phyloP scores from a whole-genome alignment of 306 rosid genomes.

The Hippophae rhamnoides region DNA sequence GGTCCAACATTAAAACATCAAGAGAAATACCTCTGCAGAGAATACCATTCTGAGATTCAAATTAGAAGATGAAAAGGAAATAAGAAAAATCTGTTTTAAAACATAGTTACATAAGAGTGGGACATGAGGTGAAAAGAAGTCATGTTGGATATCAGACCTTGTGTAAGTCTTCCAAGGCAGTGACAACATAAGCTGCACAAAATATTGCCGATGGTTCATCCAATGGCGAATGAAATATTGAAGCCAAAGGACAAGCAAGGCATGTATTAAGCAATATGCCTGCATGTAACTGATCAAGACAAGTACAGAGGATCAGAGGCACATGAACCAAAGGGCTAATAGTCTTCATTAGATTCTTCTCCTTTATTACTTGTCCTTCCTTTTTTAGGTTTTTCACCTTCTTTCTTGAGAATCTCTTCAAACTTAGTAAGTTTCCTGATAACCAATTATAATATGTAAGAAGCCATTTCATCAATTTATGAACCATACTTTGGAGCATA shows the following conservation, averaged over 20 bases:
- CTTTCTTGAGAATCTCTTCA: conserved; percentile 75
- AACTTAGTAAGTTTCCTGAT: conserved; percentile 57
- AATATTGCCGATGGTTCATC: conserved; percentile 59
- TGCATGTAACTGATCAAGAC: conserved; percentile 56
- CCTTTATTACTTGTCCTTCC: conserved; percentile 74
- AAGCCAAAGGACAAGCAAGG: conserved; percentile 82
- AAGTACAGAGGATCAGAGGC: conserved; percentile 14
- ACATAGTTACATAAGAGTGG: conserved; percentile 9
- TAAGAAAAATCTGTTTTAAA: background rate
- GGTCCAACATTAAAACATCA: conserved; percentile 77
- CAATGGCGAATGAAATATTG: conserved; percentile 61
- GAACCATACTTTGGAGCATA: conserved; percentile 8
- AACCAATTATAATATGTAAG: conserved; percentile 22
- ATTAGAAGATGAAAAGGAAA: conserved; percentile 11
- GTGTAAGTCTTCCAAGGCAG: conserved; percentile 70
- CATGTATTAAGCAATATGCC: conserved; percentile 61
- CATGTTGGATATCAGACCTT: conserved; percentile 43
- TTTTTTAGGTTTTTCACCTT: conserved; percentile 72
- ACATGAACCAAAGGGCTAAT: background rate
- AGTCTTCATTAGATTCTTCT: conserved; percentile 62
- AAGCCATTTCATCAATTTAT: conserved; percentile 27
- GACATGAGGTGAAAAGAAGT: conserved; percentile 1
- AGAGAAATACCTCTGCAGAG: conserved; percentile 93
- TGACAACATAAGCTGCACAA: conserved; percentile 64
- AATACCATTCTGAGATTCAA: conserved; percentile 72